Base-by-base conservation (phyloP, 805 yeast genomes). In the Ogataea zsoltii region DNA sequence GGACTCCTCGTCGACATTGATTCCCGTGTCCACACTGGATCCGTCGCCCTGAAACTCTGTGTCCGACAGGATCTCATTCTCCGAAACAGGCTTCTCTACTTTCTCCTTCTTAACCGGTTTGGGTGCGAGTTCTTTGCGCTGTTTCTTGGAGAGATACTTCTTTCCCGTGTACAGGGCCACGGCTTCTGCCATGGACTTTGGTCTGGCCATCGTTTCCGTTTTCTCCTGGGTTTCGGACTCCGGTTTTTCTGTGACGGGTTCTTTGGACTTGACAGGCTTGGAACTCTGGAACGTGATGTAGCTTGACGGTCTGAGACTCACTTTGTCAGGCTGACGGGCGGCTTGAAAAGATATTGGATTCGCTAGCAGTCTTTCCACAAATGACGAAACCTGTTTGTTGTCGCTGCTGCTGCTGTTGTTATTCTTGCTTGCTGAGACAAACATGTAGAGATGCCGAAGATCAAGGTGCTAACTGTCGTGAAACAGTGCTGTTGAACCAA, bases 311-410 rank as follows among this genome's bases (percentile, higher is more conserved):
- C 63, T 72, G 38, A 68, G 57, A 15, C 72, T 58, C 12, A 70
- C 69, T 16, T 70, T 66, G 58, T 79, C 85, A 5, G 81, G 77
- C 43, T 67, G 67, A 51, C 73, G 77, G 13, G 88, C 90, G 3
- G 80, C 71, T 43, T 76, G 80, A 63, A 88, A 88, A 23, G 71
- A 71, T 41, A 84, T 61, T 9, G 89, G 90, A 45, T 78, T 77
- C 23, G 82, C 66, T 33, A 83, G 68, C 44, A 83, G 72, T 55
- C 85, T 71, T 55, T 82, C 87, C 48, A 82, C 77, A 36, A 81
- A 61, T n/a, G 88, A 87, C 40, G 77, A 71, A 10, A 55, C 42
- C 33, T 42, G 55, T 36, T 25, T 42, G 38, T 41, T 34, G 31
- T 37, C 41, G 38, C 36, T 39, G 39, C 26, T 35, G 33, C 23